A percentile compares a stretch with the other conserved stretches of the same genome.
Evolutionary conservation across 495 filamentous ascomycete species (phyloP).

Genomic region (Neurospora tetraspora): DNA sequence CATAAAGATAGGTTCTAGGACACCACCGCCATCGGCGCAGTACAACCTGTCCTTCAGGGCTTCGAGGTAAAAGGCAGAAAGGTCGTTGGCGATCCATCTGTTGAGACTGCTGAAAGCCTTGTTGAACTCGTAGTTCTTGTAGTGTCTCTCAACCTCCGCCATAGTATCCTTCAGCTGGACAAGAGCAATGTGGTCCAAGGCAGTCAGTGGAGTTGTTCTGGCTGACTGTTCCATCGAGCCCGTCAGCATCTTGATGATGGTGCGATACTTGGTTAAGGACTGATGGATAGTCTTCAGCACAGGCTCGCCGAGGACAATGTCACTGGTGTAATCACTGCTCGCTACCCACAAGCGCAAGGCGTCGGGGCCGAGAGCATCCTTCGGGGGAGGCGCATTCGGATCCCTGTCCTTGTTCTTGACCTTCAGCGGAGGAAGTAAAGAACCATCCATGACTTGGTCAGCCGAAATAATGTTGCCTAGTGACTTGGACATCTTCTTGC

Average conservation of each 20-base stretch:
- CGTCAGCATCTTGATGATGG: slow-evolving; percentile 78
- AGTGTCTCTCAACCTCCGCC: slow-evolving; percentile 48
- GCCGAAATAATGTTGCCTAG: slow-evolving; percentile 83
- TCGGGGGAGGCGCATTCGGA: slow-evolving; percentile 7
- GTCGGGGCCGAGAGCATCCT: slow-evolving; percentile 57
- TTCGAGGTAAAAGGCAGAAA: slow-evolving; percentile 92
- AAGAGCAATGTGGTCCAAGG: slow-evolving; percentile 66
- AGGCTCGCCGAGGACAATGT: slow-evolving; percentile 67
- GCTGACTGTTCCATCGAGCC: slow-evolving; percentile 62
- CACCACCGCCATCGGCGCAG: slow-evolving; percentile 57
- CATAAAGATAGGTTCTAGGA: slow-evolving; percentile 57
- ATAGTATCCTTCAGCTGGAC: slow-evolving; percentile 57
- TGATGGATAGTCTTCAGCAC: slow-evolving; percentile 66
- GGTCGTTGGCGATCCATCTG: slow-evolving; percentile 65
- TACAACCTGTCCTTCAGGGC: slow-evolving; percentile 84
- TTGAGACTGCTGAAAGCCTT: slow-evolving; percentile 65
- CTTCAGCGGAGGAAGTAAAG: slow-evolving; percentile 42
- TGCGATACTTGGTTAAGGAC: slow-evolving; percentile 72
- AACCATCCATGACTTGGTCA: slow-evolving; percentile 71
- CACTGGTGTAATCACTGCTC: slow-evolving; percentile 79
- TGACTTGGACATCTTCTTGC: slow-evolving; percentile 98
- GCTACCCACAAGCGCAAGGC: slow-evolving; percentile 89
- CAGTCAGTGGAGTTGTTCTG: slow-evolving; percentile 32
- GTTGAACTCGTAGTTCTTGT: slow-evolving; percentile 69
- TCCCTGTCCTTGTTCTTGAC: slow-evolving; percentile 25